phyloP scores from a whole-genome alignment of 2,329 filamentous ascomycete species.

The Leptodontidium sp. region DNA sequence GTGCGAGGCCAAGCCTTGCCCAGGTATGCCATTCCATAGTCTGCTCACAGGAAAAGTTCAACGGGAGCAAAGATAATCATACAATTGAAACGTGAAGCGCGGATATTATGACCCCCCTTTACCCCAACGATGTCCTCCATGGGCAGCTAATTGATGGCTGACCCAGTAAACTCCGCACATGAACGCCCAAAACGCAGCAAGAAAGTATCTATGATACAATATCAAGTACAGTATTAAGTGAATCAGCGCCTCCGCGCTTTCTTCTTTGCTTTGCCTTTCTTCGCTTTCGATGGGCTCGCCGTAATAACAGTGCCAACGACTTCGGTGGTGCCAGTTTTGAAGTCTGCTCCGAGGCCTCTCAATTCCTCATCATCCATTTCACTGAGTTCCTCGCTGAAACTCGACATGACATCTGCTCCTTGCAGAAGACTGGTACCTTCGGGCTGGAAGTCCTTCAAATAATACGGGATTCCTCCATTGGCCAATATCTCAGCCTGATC shows the following conservation, averaged over 20 bases:
- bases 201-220: conserved; percentile 39
- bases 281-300: conserved; percentile 35
- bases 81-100: conserved; percentile 8
- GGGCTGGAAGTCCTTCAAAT: conserved; percentile 82
- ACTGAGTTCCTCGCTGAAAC: conserved; percentile 85
- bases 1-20: conserved; percentile 4
- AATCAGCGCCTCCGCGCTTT: conserved; percentile 32
- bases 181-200: conserved; percentile 17
- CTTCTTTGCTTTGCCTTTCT: conserved; percentile 42
- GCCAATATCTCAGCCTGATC: conserved; percentile 53
- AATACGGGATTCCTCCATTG: conserved; percentile 87
- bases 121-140: conserved; percentile 12
- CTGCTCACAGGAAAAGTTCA: background rate
- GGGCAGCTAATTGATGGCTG: background rate
- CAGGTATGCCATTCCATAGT: background rate
- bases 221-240: conserved; percentile 35
- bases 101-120: conserved; percentile 1
- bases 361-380: conserved; percentile 93
- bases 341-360: conserved; percentile 64
- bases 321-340: conserved; percentile 31
- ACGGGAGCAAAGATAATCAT: conserved; percentile 9
- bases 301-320: conserved; percentile 22
- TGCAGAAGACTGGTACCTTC: conserved; percentile 81
- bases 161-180: conserved; percentile 20
- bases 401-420: conserved; percentile 73